phyloP scores from a whole-genome alignment of 768 basidiomycete genomes.

The Trametes cinnabarina region DNA sequence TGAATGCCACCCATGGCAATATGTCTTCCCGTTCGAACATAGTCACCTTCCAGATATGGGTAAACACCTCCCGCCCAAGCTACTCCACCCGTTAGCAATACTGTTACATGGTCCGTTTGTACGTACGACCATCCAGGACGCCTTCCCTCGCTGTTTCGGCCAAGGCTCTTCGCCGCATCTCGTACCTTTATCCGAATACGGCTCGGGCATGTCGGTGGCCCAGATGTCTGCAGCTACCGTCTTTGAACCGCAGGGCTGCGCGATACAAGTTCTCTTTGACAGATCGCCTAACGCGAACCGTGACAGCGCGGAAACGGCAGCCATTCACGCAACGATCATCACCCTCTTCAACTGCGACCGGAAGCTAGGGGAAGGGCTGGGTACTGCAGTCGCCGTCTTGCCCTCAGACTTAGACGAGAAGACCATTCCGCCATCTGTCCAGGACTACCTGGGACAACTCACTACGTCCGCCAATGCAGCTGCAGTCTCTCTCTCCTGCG shows the following conservation, averaged over 20 bases:
- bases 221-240: not conserved
- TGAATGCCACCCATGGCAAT: not conserved
- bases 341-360: not conserved
- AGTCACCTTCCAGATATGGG: not conserved
- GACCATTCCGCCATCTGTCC: not conserved
- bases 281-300: not conserved
- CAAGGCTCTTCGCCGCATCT: not conserved
- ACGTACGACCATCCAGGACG: too few relatives aligned
- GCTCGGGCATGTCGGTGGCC: not conserved
- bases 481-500: conserved; percentile 41
- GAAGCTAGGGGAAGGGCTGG: not conserved
- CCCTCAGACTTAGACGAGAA: not conserved
- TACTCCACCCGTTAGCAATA: not conserved
- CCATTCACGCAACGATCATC: not conserved
- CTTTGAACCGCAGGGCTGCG: not conserved
- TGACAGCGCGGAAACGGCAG: not conserved
- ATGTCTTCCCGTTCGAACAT: not conserved
- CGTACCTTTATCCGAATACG: not conserved
- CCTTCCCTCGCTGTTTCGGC: too few relatives aligned
- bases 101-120: not conserved
- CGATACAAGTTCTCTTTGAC: conserved; percentile 3
- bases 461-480: conserved; percentile 38
- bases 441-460: conserved; percentile 26
- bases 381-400: not conserved
- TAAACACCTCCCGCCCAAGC: not conserved